Conservation (phyloP, 768 basidiomycete genomes). For the Multifurca ochricompacta region DNA sequence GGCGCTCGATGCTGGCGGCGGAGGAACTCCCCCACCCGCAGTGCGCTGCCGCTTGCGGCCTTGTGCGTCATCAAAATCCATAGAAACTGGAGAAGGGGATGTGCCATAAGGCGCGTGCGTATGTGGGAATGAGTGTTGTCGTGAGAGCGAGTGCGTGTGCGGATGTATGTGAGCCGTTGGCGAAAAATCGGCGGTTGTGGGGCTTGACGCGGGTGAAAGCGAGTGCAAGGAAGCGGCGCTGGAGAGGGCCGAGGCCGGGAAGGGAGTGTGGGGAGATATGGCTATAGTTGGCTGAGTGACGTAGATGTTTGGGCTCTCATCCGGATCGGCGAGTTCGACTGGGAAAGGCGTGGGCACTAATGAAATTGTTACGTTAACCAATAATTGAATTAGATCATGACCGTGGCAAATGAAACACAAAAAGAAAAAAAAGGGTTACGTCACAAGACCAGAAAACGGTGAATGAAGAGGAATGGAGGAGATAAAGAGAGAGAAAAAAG, state of each 20-base stretch:
- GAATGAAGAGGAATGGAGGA: too few relatives aligned
- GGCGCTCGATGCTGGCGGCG: not conserved
- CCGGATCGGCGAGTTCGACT: conserved; percentile 43
- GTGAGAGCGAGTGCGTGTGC: conserved; percentile 38
- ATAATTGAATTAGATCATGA: conserved; percentile 19
- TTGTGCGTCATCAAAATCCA: conserved; percentile 28
- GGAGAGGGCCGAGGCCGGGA: conserved; percentile 33
- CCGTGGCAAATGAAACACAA: too few relatives aligned
- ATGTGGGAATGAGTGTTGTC: conserved; percentile 57
- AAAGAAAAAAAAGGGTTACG: conserved; percentile 29
- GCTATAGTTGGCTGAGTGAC: conserved; percentile 56
- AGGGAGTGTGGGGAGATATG: conserved; percentile 26
- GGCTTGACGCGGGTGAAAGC: conserved; percentile 44
- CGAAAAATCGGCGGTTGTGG: conserved; percentile 43
- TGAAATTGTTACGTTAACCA: conserved; percentile 26
- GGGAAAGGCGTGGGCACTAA: conserved; percentile 32
- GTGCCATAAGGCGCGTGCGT: conserved; percentile 29
- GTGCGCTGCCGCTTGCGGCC: conserved; percentile 48
- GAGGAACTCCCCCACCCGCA: not conserved
- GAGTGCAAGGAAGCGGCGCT: conserved; percentile 40
- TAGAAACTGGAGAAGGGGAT: conserved; percentile 27
- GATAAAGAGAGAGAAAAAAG: not conserved
- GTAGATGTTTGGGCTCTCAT: conserved; percentile 57
- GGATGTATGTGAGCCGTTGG: conserved; percentile 23
- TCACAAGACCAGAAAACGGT: too few relatives aligned